Percentiles rank a stretch among this genome's conserved stretches.
These are phyloP conservation scores for Rhododendron ovatum DNA, from an alignment of 148 eudicot genomes.

Conservation along the genomic window DNA sequence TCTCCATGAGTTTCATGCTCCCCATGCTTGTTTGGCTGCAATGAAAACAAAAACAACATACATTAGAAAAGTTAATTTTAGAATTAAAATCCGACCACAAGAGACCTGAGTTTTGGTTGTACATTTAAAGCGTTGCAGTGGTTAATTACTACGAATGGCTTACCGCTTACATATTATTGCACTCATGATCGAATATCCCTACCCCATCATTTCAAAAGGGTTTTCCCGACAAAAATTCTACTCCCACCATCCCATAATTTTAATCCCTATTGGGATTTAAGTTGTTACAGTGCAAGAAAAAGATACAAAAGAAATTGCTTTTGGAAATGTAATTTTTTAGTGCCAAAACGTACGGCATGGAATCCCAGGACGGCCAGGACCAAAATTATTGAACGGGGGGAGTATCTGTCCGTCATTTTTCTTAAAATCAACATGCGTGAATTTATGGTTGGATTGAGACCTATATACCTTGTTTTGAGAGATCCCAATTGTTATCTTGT, in stretches of 20 bases:
- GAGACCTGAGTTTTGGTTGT: background rate
- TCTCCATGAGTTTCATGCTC: background rate
- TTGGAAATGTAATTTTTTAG: too few relatives aligned
- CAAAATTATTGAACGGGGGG: background rate
- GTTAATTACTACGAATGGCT: too few relatives aligned
- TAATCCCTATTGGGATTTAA: too few relatives aligned
- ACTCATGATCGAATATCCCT: too few relatives aligned
- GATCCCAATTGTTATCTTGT: background rate
- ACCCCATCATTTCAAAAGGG: too few relatives aligned
- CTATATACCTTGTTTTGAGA: background rate
- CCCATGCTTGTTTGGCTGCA: background rate
- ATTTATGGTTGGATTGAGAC: background rate
- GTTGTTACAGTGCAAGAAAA: too few relatives aligned
- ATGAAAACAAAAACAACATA: background rate
- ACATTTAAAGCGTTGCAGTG: too few relatives aligned
- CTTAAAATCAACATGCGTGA: background rate
- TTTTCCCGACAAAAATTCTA: too few relatives aligned
- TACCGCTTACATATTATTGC: too few relatives aligned
- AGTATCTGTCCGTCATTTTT: background rate
- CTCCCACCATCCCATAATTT: too few relatives aligned
- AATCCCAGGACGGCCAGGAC: background rate
- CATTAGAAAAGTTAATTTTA: background rate
- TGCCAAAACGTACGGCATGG: too few relatives aligned
- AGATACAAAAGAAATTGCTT: too few relatives aligned
- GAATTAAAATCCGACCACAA: background rate